phyloP scores from a whole-genome alignment of 805 yeast genomes.

The Wickerhamiella qilinensis region DNA sequence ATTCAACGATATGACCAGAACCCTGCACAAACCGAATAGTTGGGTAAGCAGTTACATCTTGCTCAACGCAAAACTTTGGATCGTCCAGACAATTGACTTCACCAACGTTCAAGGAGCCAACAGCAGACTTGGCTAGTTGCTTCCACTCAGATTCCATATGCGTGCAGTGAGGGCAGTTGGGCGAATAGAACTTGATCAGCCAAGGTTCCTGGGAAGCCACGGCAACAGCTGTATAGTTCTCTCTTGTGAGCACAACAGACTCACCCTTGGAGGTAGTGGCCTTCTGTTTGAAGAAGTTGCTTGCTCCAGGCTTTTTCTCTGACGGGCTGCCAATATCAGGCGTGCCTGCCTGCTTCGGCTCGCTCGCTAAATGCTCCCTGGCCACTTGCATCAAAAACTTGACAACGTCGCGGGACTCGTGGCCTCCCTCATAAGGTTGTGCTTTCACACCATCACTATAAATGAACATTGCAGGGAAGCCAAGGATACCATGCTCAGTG shows the following conservation, averaged over 20 bases:
- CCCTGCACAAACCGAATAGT: constrained; percentile 7
- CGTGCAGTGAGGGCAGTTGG: constrained; percentile 26
- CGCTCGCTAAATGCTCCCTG: neutral
- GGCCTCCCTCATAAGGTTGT: constrained; percentile 12
- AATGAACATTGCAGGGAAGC: constrained; percentile 58
- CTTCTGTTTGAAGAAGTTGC: neutral
- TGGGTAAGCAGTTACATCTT: constrained; percentile 18
- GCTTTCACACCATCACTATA: constrained; percentile 27
- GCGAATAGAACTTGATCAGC: constrained; percentile 27
- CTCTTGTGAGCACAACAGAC: constrained; percentile 17
- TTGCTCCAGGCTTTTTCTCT: neutral
- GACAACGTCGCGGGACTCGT: constrained; percentile 7
- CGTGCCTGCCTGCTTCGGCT: constrained; percentile 1
- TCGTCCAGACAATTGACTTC: constrained; percentile 26
- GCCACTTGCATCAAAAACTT: constrained; percentile 5
- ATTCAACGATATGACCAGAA: constrained; percentile 9
- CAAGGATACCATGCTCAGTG: constrained; percentile 39
- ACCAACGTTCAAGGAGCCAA: constrained; percentile 24
- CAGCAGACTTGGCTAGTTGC: constrained; percentile 19
- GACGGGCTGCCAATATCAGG: neutral
- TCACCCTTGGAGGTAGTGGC: constrained; percentile 18
- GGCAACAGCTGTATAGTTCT: constrained; percentile 18
- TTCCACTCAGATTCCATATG: constrained; percentile 24
- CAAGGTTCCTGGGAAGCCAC: constrained; percentile 21
- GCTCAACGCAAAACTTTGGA: constrained; percentile 19